These are phyloP conservation scores for Solanum chilense DNA, from an alignment of 257 asterid genomes.

Conservation along the genomic window DNA sequence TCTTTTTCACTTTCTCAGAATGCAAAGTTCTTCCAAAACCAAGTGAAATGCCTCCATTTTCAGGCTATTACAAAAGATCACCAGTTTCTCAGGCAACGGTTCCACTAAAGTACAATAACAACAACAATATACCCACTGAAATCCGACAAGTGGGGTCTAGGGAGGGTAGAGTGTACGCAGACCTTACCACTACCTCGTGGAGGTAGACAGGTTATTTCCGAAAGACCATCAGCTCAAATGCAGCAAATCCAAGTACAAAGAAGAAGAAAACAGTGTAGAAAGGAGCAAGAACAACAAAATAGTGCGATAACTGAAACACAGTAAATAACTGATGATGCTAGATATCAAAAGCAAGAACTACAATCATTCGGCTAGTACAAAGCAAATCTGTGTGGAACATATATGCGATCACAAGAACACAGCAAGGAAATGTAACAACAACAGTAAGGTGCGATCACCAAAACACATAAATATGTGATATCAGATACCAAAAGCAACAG, in stretches of 20 bases:
- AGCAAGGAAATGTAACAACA: neutral
- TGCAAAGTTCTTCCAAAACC: neutral
- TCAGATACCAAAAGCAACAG: neutral
- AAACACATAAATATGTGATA: neutral
- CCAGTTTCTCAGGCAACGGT: neutral
- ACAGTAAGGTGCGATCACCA: neutral
- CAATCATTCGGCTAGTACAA: neutral
- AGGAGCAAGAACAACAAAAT: neutral
- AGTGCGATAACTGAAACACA: neutral
- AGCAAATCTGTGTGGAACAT: neutral
- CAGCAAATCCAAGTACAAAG: neutral
- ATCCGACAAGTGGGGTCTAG: neutral
- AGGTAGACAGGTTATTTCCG: neutral
- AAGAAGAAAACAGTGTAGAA: neutral
- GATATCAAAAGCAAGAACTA: neutral
- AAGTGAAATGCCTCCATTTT: neutral
- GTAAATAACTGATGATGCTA: neutral
- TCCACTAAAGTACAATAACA: neutral
- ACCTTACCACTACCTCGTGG: neutral
- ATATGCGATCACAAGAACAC: neutral
- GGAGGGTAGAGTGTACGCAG: neutral
- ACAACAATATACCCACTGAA: neutral
- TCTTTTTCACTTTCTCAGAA: neutral
- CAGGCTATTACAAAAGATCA: neutral
- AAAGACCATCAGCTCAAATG: neutral